phyloP scores from a whole-genome alignment of 371 early-diverging fungal species.

The Mucor lusitanicus region DNA sequence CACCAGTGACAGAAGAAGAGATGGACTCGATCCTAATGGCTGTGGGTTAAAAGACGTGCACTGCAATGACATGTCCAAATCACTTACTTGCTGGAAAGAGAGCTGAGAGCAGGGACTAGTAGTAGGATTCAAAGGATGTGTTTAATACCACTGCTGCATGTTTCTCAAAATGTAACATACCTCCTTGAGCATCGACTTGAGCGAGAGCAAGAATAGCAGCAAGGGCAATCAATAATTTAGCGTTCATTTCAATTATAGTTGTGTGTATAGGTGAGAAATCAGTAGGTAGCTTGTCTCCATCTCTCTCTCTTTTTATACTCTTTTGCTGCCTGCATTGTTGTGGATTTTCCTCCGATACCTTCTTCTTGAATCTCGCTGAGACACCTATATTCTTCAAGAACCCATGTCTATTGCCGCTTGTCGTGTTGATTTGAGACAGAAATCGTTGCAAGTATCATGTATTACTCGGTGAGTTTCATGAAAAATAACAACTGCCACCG shows the following conservation, averaged over 20 bases:
- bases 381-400: neutral
- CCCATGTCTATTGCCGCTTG: neutral
- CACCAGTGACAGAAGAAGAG: neutral
- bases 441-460: neutral
- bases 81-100: slow-evolving; percentile 20
- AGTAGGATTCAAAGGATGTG: neutral
- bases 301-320: neutral
- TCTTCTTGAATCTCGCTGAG: neutral
- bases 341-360: neutral
- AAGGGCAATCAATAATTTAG: slow-evolving; percentile 19
- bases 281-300: neutral
- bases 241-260: slow-evolving; percentile 13
- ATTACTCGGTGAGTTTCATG: neutral
- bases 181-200: slow-evolving; percentile 16
- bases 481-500: neutral
- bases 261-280: neutral
- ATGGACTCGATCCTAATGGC: slow-evolving; percentile 8
- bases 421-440: neutral
- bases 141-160: no score
- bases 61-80: neutral
- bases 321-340: neutral
- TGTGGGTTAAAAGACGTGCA: no score
- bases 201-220: slow-evolving; percentile 14
- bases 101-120: slow-evolving; percentile 22
- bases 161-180: neutral